Percentiles rank a stretch among this genome's conserved stretches.
These are phyloP conservation scores for Sporopachydermia quercuum DNA, from an alignment of 805 yeast species.

Conservation along the genomic window DNA sequence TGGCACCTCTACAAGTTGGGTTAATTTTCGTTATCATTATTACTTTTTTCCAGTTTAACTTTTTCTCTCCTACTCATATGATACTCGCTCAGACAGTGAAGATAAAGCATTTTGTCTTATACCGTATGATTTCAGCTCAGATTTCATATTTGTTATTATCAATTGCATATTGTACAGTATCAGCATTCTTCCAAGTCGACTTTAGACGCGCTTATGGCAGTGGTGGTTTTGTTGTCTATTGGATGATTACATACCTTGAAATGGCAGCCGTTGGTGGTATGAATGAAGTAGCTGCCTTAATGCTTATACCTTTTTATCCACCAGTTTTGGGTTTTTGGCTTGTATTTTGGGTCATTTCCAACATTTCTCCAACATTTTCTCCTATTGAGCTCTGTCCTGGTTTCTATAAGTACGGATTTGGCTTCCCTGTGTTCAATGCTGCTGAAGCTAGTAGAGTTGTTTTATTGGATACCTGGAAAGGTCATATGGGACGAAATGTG, in stretches of 20 bases:
- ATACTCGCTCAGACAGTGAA: conserved; percentile 31
- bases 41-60: conserved; percentile 54
- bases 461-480: conserved; percentile 40
- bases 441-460: conserved; percentile 46
- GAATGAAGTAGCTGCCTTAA: conserved; percentile 46
- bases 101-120: conserved; percentile 30
- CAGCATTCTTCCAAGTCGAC: conserved; percentile 55
- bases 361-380: conserved; percentile 54
- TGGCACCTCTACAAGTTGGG: conserved; percentile 66
- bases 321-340: conserved; percentile 61
- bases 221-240: conserved; percentile 58
- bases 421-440: conserved; percentile 54
- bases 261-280: conserved; percentile 70
- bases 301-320: conserved; percentile 38
- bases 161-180: conserved; percentile 40
- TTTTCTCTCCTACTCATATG: conserved; percentile 40
- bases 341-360: conserved; percentile 51
- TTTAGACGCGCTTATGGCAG: conserved; percentile 43
- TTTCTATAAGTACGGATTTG: conserved; percentile 53
- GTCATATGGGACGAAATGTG: conserved; percentile 40
- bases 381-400: conserved; percentile 43
- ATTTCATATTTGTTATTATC: conserved; percentile 24
- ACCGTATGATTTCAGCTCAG: conserved; percentile 35
- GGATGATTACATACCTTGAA: conserved; percentile 54
- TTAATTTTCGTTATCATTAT: conserved; percentile 55